phyloP scores from a whole-genome alignment of 805 yeast genomes.

The Metschnikowia henanensis region DNA sequence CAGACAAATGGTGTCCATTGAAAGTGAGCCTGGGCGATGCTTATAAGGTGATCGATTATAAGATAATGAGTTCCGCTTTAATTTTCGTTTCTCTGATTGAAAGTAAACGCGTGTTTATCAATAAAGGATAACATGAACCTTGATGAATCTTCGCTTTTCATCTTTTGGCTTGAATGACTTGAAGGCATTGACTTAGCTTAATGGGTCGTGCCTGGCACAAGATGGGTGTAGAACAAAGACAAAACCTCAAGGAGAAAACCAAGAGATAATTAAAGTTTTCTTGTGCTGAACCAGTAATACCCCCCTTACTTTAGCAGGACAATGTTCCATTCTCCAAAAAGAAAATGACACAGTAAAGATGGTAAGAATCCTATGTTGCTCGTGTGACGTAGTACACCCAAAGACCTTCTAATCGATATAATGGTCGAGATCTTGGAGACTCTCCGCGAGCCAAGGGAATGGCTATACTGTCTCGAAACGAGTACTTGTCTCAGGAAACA shows the following conservation, averaged over 20 bases:
- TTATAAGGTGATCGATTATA: no score
- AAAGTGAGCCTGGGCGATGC: not conserved
- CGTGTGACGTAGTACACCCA: no score
- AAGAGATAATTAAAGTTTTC: no score
- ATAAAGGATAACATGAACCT: no score
- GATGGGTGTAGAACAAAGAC: not conserved
- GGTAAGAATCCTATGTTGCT: constrained; percentile 84
- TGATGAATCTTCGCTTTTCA: no score
- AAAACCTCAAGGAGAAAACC: no score
- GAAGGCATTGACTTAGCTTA: no score
- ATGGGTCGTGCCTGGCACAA: not conserved
- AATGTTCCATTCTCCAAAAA: constrained; percentile 56
- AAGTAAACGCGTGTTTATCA: no score
- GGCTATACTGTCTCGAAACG: constrained; percentile 89
- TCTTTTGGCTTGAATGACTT: no score
- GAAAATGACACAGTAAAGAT: constrained; percentile 80
- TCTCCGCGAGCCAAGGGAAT: constrained; percentile 70
- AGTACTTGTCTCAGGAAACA: constrained; percentile 58
- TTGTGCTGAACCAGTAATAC: no score
- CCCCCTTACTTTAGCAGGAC: constrained; percentile 95
- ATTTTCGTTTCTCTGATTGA: no score
- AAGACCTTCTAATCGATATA: constrained; percentile 70
- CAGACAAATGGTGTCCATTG: constrained; percentile 1
- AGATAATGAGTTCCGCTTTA: no score
- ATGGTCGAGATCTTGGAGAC: constrained; percentile 71